Evolutionary conservation across 352 stramenopile species (phyloP).

Genomic region (Thalassiosira mediterranea): DNA sequence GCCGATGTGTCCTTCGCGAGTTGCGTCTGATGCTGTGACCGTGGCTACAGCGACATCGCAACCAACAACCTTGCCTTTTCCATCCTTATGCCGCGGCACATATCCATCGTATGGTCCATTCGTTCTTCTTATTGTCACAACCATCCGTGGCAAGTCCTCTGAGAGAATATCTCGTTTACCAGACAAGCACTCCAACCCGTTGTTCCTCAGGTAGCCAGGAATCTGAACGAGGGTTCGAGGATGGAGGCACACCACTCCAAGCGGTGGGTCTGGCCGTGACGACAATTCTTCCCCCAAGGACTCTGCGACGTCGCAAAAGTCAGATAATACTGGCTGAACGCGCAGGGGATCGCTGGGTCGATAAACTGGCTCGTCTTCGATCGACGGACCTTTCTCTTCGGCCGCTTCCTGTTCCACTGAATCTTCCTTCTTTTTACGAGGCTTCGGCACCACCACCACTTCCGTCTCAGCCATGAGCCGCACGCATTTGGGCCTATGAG

Average conservation of each 20-base stretch:
- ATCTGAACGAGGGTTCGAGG: constrained; percentile 27
- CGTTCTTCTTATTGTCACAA: constrained; percentile 29
- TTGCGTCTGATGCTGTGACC: constrained; percentile 19
- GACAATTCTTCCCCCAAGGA: too few species aligned
- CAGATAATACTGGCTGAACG: constrained; percentile 23
- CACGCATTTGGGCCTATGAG: constrained; percentile 19
- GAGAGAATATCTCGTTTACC: neutral
- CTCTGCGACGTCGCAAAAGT: neutral
- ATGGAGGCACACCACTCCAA: constrained; percentile 37
- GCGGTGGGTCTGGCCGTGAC: constrained; percentile 12
- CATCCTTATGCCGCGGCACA: constrained; percentile 12
- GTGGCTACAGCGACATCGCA: constrained; percentile 27
- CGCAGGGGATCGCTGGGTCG: constrained; percentile 31
- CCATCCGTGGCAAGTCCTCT: constrained; percentile 5
- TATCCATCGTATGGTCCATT: constrained; percentile 9
- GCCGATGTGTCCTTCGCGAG: constrained; percentile 30
- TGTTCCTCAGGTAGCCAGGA: constrained; percentile 40
- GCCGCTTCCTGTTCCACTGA: constrained; percentile 13
- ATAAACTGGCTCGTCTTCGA: constrained; percentile 7
- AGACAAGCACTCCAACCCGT: too few species aligned
- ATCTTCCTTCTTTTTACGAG: constrained; percentile 37
- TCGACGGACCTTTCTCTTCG: constrained; percentile 5
- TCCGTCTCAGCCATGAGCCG: constrained; percentile 68
- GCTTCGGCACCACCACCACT: constrained; percentile 67
- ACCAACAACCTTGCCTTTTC: constrained; percentile 3